phyloP scores from a whole-genome alignment of 2,329 filamentous ascomycete genomes.

The Myotisia sp. region DNA sequence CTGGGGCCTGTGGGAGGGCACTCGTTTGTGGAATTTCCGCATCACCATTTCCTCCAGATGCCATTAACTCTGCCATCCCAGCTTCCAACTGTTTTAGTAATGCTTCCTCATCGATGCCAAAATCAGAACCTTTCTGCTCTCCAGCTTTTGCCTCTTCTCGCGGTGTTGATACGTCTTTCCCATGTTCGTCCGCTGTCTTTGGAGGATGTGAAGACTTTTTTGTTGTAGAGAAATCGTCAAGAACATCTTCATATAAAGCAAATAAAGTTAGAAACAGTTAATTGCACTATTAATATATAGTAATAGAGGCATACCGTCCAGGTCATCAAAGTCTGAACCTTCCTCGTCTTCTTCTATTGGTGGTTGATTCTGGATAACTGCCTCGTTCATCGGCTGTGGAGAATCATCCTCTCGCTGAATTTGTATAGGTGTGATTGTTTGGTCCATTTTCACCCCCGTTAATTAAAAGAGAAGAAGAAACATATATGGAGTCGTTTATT shows the following conservation, averaged over 20 bases:
- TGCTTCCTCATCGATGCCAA: constrained; percentile 31
- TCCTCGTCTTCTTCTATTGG: constrained; percentile 37
- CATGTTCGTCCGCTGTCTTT: not conserved
- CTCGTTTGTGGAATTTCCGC: constrained; percentile 23
- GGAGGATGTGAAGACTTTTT: not conserved
- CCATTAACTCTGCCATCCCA: constrained; percentile 71
- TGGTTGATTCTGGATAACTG: not conserved
- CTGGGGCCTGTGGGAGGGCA: constrained; percentile 10
- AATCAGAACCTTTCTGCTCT: constrained; percentile 11
- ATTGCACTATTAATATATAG: not conserved
- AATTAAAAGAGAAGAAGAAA: no score
- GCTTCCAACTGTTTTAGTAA: constrained; percentile 78
- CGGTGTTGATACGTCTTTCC: not conserved
- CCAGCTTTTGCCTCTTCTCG: constrained; percentile 1
- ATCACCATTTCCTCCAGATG: constrained; percentile 57
- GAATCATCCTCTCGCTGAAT: not conserved
- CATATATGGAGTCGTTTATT: no score
- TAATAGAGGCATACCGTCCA: constrained; percentile 52
- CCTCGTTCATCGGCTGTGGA: not conserved
- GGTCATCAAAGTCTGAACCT: constrained; percentile 87
- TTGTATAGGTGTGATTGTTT: not conserved
- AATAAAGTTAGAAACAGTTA: not conserved
- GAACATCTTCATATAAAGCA: constrained; percentile 49
- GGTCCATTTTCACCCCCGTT: not conserved
- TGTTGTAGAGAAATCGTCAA: constrained; percentile 71